phyloP scores from a whole-genome alignment of 768 basidiomycete species.

The Boletus rubroflammeus region DNA sequence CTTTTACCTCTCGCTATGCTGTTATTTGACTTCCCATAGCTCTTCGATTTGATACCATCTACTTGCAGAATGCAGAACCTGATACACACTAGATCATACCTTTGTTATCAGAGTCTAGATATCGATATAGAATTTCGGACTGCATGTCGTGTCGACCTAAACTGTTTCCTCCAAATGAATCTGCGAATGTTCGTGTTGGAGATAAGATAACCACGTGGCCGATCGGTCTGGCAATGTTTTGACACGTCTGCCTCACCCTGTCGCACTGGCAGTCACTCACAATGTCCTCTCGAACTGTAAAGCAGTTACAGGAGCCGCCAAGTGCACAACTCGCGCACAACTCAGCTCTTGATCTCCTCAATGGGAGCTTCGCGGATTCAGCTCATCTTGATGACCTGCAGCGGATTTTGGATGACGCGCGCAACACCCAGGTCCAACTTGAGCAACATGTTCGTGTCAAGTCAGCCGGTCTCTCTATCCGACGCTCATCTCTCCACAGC shows the following conservation, averaged over 20 bases:
- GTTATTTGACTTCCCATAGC: not conserved
- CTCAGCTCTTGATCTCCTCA: slow-evolving; percentile 36
- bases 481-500: slow-evolving; percentile 45
- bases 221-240: not conserved
- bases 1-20: not conserved
- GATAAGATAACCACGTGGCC: slow-evolving; percentile 29
- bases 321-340: slow-evolving; percentile 38
- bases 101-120: not conserved
- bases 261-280: no score
- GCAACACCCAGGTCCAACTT: slow-evolving; percentile 39
- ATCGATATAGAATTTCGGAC: no score
- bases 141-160: not conserved
- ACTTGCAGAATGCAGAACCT: not conserved
- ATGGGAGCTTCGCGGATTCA: slow-evolving; percentile 45
- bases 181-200: not conserved
- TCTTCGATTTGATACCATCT: not conserved
- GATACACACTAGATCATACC: not conserved
- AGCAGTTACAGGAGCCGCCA: slow-evolving; percentile 48
- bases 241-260: not conserved
- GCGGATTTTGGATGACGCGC: slow-evolving; percentile 40
- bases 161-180: no score
- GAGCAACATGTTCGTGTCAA: slow-evolving; percentile 42
- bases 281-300: slow-evolving; percentile 46
- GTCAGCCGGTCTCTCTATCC: slow-evolving; percentile 9
- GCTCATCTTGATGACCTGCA: slow-evolving; percentile 51